Percentiles rank a stretch among this genome's conserved stretches.
Evolutionary conservation across 257 asterid genomes (phyloP).

Genomic region (Ehretia macrophylla): DNA sequence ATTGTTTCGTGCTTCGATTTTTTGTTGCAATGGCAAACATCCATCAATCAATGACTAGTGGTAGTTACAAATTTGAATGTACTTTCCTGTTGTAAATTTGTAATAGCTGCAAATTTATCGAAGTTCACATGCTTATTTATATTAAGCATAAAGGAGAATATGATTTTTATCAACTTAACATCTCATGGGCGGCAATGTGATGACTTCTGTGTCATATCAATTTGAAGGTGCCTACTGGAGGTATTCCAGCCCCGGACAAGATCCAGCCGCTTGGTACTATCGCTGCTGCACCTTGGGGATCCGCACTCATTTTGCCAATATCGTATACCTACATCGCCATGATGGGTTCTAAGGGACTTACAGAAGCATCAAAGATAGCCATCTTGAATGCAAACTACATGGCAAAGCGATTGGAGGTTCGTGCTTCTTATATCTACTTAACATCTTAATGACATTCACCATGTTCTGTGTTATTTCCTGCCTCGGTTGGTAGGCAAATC

Average conservation of each 20-base stretch:
- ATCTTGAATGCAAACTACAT: conserved; percentile 91
- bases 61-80: too few relatives aligned
- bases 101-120: too few relatives aligned
- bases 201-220: conserved; percentile 4
- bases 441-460: neutral
- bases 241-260: conserved; percentile 79
- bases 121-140: neutral
- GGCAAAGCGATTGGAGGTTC: conserved; percentile 96
- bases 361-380: conserved; percentile 92
- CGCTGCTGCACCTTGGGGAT: conserved; percentile 99
- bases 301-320: conserved; percentile 97
- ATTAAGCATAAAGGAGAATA: neutral
- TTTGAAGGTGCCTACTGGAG: conserved; percentile 80
- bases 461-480: too few relatives aligned
- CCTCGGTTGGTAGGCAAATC: too few relatives aligned
- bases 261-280: conserved; percentile 85
- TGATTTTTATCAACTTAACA: neutral
- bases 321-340: conserved; percentile 93
- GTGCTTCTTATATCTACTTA: conserved; percentile 5
- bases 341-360: conserved; percentile 97
- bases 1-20: too few relatives aligned
- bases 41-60: too few relatives aligned
- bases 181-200: neutral
- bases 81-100: too few relatives aligned
- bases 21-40: too few relatives aligned